phyloP scores from a whole-genome alignment of 148 eudicot species.

The Dianthus caryophyllus region DNA sequence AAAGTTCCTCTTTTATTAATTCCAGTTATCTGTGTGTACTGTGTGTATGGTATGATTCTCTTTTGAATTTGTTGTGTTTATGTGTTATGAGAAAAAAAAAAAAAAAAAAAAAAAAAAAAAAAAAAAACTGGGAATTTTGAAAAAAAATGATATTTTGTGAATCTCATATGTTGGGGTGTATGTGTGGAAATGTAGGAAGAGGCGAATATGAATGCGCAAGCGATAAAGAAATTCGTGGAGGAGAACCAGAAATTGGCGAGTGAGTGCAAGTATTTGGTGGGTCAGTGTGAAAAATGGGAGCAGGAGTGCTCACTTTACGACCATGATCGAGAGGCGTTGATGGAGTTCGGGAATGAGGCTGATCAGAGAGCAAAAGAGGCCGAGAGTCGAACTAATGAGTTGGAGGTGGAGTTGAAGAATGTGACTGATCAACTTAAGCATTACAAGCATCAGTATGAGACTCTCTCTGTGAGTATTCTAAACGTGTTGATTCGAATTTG shows the following conservation, averaged over 20 bases:
- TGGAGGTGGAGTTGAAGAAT: constrained; percentile 54
- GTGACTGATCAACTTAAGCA: constrained; percentile 42
- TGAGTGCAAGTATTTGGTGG: constrained; percentile 62
- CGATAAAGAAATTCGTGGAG: constrained; percentile 80
- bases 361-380: constrained; percentile 81
- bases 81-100: no score
- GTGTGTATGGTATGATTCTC: no score
- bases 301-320: constrained; percentile 76
- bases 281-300: constrained; percentile 63
- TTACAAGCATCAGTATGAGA: constrained; percentile 44
- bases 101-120: no score
- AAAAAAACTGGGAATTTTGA: no score
- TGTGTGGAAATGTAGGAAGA: constrained; percentile 51
- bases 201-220: constrained; percentile 77
- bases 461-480: constrained; percentile 39
- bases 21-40: no score
- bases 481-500: not conserved
- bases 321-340: constrained; percentile 75
- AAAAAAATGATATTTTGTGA: no score
- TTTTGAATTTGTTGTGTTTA: no score
- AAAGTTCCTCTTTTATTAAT: not conserved
- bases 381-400: constrained; percentile 44
- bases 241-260: constrained; percentile 74
- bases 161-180: not conserved
- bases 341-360: constrained; percentile 93